Base-by-base conservation (phyloP, 2,329 filamentous ascomycete species). In the Incumbomyces lentus region DNA sequence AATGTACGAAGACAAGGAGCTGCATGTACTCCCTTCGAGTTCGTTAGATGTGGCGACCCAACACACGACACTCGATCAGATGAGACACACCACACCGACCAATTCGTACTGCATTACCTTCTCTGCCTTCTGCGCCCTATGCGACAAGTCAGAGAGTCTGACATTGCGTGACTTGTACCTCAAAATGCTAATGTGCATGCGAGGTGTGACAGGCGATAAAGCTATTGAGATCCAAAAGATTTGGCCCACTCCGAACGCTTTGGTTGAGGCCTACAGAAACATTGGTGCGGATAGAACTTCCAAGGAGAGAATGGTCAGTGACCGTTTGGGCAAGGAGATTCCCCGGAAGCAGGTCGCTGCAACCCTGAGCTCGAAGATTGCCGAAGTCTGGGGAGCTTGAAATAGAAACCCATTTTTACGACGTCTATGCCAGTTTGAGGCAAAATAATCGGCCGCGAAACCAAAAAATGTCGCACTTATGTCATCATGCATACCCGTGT, bases 101-200 rank as follows among this genome's bases (percentile, higher is more conserved):
- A 63, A 58, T 8, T 71, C 83, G 79, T 71, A 37, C 84, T 84
- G 56, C 56, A 75, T 87, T 49, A 85, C 75, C 10, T 88, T 87
- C 55, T 67, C 74, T 0, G 81, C 81, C 0, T 89, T 90, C 60
- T 78, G 81, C 0, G 79, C 79, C 1, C 65, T 90, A 37, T 79
- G 79, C 1, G 85, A 81, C 7, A 92, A 92, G 62, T 86, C 82
- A 0, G 82, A 85, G 44, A 75, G 75, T 49, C 75, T 87, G 55
- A 85, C 84, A 0, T 67, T 90, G 8, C 72, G 83, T 46, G 86
- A 92, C 56, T 63, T 89, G 0, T 90, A 78, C 55, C 67, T 92
- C 19, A 89, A 89, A 63, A 90, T 92, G 84, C 72, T 92, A 40
- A 88, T 92, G 84, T 86, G 82, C 52, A 86, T 77, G 1, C 75